Evolutionary conservation across 805 yeast species (phyloP).

Genomic region (Saccharomycopsis sp.): DNA sequence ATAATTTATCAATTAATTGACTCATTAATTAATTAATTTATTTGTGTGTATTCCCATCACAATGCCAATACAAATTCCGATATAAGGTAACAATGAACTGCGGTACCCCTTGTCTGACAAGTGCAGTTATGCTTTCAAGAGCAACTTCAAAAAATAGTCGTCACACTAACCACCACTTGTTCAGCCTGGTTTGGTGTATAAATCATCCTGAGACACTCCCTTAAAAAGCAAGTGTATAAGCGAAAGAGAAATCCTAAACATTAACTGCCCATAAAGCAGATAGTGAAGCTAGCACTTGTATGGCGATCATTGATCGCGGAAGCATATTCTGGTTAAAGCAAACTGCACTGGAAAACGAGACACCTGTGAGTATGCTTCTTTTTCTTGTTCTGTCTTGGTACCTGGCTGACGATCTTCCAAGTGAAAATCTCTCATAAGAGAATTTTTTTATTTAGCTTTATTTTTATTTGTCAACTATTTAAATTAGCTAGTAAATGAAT

Average conservation of each 20-base stretch:
- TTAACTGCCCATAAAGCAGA: not conserved
- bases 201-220: not conserved
- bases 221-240: not conserved
- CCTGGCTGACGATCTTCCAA: not conserved
- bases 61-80: not conserved
- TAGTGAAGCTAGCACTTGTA: not conserved
- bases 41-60: not conserved
- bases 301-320: not conserved
- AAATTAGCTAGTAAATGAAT: not conserved
- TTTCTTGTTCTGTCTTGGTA: not conserved
- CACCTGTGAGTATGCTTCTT: not conserved
- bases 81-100: not conserved
- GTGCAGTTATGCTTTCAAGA: not conserved
- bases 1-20: too few species aligned
- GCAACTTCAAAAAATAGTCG: too few species aligned
- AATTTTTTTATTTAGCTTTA: not conserved
- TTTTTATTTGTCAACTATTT: not conserved
- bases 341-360: not conserved
- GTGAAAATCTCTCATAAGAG: not conserved
- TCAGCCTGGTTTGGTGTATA: not conserved
- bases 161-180: not conserved
- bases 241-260: not conserved
- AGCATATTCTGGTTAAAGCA: not conserved
- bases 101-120: slow-evolving; percentile 1
- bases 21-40: too few species aligned